These are phyloP conservation scores for Fusarium stilboides DNA, from an alignment of 2,329 filamentous ascomycete genomes.

Conservation along the genomic window DNA sequence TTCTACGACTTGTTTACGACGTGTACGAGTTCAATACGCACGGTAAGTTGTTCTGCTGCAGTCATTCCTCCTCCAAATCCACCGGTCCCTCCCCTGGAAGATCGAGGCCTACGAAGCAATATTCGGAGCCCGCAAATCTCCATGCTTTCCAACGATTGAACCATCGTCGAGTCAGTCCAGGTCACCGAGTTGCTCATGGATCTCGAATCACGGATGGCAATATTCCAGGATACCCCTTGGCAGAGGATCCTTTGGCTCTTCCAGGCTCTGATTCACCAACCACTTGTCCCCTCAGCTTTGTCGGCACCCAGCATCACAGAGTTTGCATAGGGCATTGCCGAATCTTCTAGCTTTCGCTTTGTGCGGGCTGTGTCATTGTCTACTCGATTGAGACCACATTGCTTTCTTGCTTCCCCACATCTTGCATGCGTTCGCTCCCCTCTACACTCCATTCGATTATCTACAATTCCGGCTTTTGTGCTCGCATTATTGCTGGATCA, in stretches of 20 bases:
- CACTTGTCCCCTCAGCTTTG: background rate
- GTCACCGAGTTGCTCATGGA: background rate
- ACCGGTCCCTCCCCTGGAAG: background rate
- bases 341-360: conserved; percentile 9
- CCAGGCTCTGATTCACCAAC: conserved; percentile 25
- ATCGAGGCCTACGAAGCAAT: background rate
- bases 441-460: conserved; percentile 1
- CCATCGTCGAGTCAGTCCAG: background rate
- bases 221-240: background rate
- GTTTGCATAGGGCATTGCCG: conserved; percentile 6
- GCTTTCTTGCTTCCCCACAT: background rate
- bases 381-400: background rate
- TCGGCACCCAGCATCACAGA: background rate
- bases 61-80: background rate
- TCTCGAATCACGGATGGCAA: background rate
- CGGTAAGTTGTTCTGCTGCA: conserved; percentile 39
- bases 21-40: conserved; percentile 50
- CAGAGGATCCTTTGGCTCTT: background rate
- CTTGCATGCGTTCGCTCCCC: background rate
- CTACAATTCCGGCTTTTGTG: background rate
- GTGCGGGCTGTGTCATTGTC: background rate
- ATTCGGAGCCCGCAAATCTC: background rate
- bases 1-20: conserved; percentile 51
- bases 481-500: background rate
- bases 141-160: background rate